Base-by-base conservation (phyloP, 129 eudicot species). In the Saussurea involucrata region DNA sequence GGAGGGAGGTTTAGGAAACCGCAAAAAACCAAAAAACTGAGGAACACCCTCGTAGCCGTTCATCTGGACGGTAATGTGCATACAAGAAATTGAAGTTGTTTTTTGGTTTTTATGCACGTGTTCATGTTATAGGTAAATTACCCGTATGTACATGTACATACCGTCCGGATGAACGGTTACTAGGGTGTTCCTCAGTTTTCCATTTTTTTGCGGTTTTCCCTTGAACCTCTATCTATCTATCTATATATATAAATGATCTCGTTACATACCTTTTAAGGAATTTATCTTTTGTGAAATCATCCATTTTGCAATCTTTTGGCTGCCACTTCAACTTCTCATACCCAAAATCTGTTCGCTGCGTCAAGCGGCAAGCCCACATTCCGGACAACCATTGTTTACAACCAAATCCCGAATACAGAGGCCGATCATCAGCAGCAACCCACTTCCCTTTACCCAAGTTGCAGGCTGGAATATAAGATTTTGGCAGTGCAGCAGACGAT, bases 341-440 rank as follows among this genome's bases (percentile, higher is more conserved):
- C 25, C 80, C 93, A 77, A 93, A 93, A 88, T 90, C 95, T 25
- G 84, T 85, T 15, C 98, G 90, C 29, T 90, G 94, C 0, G 90
- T 90, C 79, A 90, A 72, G 73, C 96, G 93, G 46, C 98, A 90
- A 65, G 96, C 92, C 98, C 98, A 93, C 98, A 93, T 93, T 29
- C 86, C 84, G 1, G 96, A 90, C 65, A 93, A 80, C 98, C 98
- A 93, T 71, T 82, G 87, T 78, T 88, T 87, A 74, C 98, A 93
- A 49, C 90, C 88, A 68, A 75, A 90, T 31, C 98, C 98, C 44
- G 98, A 88, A 85, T 93, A 93, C 15, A 93, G 73, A 44, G 96
- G 96, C 36, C 90, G 83, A 29, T 44, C 73, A 32, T 90, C 89
- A 80, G 88, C 95, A 42, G 75, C 72, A 36, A 93, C 83, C 96